These are phyloP conservation scores for Nidula niveotomentosa DNA, from an alignment of 1,284 basidiomycete species.

Conservation along the genomic window DNA sequence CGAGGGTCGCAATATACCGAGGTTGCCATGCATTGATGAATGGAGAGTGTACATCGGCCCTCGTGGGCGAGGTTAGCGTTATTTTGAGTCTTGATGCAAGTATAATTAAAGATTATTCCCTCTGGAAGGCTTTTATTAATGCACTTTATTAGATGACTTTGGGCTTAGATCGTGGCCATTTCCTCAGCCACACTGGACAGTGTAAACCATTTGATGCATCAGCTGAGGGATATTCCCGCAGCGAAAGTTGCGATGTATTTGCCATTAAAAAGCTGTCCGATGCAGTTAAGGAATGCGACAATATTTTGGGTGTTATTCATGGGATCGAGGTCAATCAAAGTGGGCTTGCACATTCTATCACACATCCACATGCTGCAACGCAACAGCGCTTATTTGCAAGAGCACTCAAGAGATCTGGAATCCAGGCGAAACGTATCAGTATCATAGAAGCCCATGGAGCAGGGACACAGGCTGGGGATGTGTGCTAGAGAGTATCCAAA, in stretches of 20 bases:
- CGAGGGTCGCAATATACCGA: slow-evolving; percentile 64
- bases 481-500: slow-evolving; percentile 62
- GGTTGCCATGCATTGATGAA: slow-evolving; percentile 63
- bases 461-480: slow-evolving; percentile 70
- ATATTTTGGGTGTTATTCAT: slow-evolving; percentile 65
- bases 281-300: slow-evolving; percentile 63
- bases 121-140: slow-evolving; percentile 8
- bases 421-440: slow-evolving; percentile 47
- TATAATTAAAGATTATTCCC: too few relatives aligned
- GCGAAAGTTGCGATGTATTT: slow-evolving; percentile 73
- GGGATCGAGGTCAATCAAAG: slow-evolving; percentile 72
- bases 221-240: slow-evolving; percentile 71
- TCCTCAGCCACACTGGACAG: slow-evolving; percentile 64
- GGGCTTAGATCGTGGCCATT: slow-evolving; percentile 68
- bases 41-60: slow-evolving; percentile 63
- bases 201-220: slow-evolving; percentile 71
- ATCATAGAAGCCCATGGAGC: slow-evolving; percentile 76
- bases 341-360: slow-evolving; percentile 63
- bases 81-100: too few relatives aligned
- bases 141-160: slow-evolving; percentile 64
- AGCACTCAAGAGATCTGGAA: slow-evolving; percentile 44
- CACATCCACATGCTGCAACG: slow-evolving; percentile 64
- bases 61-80: slow-evolving; percentile 74
- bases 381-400: slow-evolving; percentile 53
- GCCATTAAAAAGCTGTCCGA: slow-evolving; percentile 69